Evolutionary conservation across 225 moss, liverwort and hornwort genomes (phyloP).

Genomic region (Climacium dendroides): DNA sequence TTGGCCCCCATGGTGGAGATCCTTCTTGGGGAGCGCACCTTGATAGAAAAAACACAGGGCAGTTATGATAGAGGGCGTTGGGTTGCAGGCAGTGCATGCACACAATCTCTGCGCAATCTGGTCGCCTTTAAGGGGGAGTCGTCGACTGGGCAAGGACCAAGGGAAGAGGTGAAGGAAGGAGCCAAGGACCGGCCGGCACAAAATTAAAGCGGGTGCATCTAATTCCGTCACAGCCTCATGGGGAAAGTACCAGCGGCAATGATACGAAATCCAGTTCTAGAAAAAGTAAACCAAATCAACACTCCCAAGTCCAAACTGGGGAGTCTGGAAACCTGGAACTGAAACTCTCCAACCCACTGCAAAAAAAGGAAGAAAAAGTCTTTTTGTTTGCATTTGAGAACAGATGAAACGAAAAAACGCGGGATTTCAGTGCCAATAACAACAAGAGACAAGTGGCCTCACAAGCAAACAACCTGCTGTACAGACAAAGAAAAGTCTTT

Average conservation of each 20-base stretch:
- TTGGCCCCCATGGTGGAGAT: not conserved
- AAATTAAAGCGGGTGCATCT: not conserved
- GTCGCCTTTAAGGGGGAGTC: constrained; percentile 27
- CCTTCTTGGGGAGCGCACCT: not conserved
- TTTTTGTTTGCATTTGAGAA: too few species aligned
- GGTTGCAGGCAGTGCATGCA: constrained; percentile 19
- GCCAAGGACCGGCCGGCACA: not conserved
- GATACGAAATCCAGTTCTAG: not conserved
- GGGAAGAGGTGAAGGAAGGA: too few species aligned
- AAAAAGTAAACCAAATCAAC: too few species aligned
- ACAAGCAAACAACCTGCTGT: too few species aligned
- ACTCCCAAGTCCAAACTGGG: not conserved
- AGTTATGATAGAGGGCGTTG: not conserved
- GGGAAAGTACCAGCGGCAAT: not conserved
- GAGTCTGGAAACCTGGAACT: not conserved
- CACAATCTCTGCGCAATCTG: constrained; percentile 30
- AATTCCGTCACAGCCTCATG: too few species aligned
- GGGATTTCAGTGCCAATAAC: too few species aligned
- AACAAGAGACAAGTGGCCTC: too few species aligned
- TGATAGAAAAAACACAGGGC: not conserved
- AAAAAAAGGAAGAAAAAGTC: too few species aligned
- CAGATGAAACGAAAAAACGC: too few species aligned
- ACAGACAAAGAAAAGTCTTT: too few species aligned
- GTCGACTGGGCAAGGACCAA: not conserved
- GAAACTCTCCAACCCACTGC: not conserved